Evolutionary conservation across 495 filamentous ascomycete genomes (phyloP).

Genomic region (Penicillium soppii): DNA sequence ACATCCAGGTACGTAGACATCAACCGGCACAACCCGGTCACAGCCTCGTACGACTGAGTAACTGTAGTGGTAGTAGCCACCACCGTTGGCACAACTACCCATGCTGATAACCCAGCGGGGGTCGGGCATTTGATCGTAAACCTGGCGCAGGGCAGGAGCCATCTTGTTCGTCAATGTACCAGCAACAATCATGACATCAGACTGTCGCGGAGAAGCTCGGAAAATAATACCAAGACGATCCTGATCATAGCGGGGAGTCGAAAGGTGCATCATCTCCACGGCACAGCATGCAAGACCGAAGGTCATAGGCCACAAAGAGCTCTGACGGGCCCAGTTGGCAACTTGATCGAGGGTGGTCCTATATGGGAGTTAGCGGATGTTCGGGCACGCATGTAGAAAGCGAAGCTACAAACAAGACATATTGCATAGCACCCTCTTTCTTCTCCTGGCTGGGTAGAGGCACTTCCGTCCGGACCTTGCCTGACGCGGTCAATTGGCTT

Average conservation of each 20-base stretch:
- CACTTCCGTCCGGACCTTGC: constrained; percentile 68
- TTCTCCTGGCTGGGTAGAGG: constrained; percentile 86
- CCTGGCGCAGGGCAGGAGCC: constrained; percentile 90
- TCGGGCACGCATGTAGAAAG: neutral
- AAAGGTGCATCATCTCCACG: constrained; percentile 98
- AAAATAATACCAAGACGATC: constrained; percentile 97
- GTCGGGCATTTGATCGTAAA: constrained; percentile 98
- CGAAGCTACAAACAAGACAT: constrained; percentile 75
- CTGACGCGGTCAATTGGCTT: constrained; percentile 43
- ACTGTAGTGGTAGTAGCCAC: constrained; percentile 96
- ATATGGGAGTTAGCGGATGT: constrained; percentile 10
- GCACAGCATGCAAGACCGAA: constrained; percentile 97
- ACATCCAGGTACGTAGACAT: constrained; percentile 95
- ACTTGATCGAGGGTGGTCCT: constrained; percentile 91
- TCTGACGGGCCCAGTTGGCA: constrained; percentile 92
- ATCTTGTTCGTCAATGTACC: constrained; percentile 98
- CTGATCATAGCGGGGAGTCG: constrained; percentile 93
- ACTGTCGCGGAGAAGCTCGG: constrained; percentile 91
- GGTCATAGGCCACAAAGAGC: constrained; percentile 95
- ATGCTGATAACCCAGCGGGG: constrained; percentile 94
- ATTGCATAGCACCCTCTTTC: constrained; percentile 95
- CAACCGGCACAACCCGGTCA: constrained; percentile 91
- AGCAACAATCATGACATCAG: constrained; percentile 97
- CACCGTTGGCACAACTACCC: constrained; percentile 94
- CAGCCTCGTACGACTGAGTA: constrained; percentile 91